Evolutionary conservation across 345 rosid species (phyloP).

Genomic region (Mercurialis annua): DNA sequence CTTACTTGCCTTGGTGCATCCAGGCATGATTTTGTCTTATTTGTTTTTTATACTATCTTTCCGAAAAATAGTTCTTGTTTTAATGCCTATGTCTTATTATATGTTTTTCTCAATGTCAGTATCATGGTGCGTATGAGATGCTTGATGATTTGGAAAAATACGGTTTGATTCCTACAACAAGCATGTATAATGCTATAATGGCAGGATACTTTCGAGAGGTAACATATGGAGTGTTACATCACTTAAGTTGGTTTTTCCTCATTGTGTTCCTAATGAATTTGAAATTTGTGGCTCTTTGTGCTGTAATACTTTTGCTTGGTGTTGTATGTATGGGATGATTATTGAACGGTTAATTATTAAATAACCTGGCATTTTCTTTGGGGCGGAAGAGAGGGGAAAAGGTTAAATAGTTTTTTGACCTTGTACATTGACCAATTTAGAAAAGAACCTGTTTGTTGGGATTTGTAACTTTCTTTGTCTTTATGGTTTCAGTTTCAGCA

Average conservation of each 20-base stretch:
- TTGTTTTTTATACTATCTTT: slow-evolving; percentile 10
- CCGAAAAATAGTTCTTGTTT: background rate
- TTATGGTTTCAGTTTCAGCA: background rate
- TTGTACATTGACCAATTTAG: background rate
- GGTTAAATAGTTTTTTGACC: background rate
- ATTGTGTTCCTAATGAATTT: no score
- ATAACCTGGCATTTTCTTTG: background rate
- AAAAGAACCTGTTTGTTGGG: background rate
- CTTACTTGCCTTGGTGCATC: background rate
- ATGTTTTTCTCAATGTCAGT: slow-evolving; percentile 41
- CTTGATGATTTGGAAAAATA: slow-evolving; percentile 56
- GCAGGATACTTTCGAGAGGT: slow-evolving; percentile 84
- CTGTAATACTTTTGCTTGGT: background rate
- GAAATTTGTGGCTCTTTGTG: background rate
- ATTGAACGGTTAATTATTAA: background rate
- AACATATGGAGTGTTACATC: slow-evolving; percentile 14
- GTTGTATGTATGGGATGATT: background rate
- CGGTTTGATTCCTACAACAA: slow-evolving; percentile 49
- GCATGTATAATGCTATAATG: slow-evolving; percentile 76
- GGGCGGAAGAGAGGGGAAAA: background rate
- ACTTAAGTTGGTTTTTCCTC: background rate
- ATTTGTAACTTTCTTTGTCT: background rate
- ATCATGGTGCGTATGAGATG: slow-evolving; percentile 66
- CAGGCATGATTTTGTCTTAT: background rate
- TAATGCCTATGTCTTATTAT: background rate